Evolutionary conservation across 352 stramenopile species (phyloP).

Genomic region (Phytophthora citrophthora): DNA sequence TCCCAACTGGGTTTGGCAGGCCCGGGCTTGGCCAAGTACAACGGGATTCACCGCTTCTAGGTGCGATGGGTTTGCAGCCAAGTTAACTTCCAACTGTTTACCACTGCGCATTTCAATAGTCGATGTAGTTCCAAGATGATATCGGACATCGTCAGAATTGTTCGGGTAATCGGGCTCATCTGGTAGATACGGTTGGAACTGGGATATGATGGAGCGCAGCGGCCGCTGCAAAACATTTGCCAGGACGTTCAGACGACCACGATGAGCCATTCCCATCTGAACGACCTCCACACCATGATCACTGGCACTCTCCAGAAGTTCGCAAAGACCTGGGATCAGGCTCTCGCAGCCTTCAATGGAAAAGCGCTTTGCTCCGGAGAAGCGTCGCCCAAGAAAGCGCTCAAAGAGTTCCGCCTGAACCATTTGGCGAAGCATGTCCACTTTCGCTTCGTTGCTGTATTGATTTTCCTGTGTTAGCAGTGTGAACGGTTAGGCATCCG

Average conservation of each 20-base stretch:
- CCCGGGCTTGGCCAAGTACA: conserved; percentile 95
- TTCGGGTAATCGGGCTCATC: conserved; percentile 88
- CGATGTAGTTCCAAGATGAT: conserved; percentile 87
- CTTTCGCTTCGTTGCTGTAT: conserved; percentile 88
- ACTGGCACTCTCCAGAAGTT: conserved; percentile 95
- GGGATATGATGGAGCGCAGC: conserved; percentile 93
- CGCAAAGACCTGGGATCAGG: conserved; percentile 95
- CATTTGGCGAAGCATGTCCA: conserved; percentile 95
- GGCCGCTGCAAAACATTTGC: conserved; percentile 98
- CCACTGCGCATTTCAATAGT: conserved; percentile 72
- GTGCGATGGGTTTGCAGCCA: conserved; percentile 99
- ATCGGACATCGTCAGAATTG: conserved; percentile 91
- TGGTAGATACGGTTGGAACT: conserved; percentile 87
- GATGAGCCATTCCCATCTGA: conserved; percentile 99
- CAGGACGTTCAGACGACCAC: conserved; percentile 97
- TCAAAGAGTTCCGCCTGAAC: conserved; percentile 98
- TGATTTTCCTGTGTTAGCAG: conserved; percentile 34
- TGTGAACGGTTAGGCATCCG: neutral
- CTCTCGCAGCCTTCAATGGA: conserved; percentile 98
- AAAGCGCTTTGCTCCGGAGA: conserved; percentile 97
- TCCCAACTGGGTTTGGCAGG: conserved; percentile 91
- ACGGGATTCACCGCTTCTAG: conserved; percentile 99
- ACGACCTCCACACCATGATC: conserved; percentile 97
- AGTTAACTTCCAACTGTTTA: conserved; percentile 72
- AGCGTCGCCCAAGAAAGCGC: conserved; percentile 96